Conservation (phyloP, 225 moss, liverwort and hornwort genomes). For the Anthoceros angustus region DNA sequence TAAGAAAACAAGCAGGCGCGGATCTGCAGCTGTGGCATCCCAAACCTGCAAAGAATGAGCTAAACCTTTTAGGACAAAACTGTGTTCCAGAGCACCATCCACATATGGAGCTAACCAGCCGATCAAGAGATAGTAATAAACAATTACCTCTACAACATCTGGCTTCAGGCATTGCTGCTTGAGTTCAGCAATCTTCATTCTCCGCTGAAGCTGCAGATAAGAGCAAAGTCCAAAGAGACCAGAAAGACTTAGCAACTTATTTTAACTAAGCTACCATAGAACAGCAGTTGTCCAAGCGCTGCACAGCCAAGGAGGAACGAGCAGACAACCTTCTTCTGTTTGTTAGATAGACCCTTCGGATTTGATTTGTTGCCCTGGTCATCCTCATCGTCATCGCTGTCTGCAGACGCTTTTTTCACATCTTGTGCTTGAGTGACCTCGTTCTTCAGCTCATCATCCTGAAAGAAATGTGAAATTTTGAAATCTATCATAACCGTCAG, state of each 20-base stretch:
- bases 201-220: constrained; percentile 58
- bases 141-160: constrained; percentile 87
- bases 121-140: not conserved
- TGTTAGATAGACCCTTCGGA: constrained; percentile 81
- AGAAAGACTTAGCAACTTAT: not conserved
- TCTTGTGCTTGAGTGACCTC: constrained; percentile 37
- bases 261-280: not conserved
- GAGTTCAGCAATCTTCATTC: constrained; percentile 99
- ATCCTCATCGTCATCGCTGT: constrained; percentile 67
- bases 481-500: not conserved
- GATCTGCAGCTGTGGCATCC: constrained; percentile 99
- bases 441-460: constrained; percentile 40
- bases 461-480: not conserved
- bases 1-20: constrained; percentile 83
- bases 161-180: constrained; percentile 98
- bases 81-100: not conserved
- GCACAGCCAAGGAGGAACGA: not conserved
- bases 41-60: constrained; percentile 43
- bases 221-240: not conserved
- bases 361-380: constrained; percentile 54
- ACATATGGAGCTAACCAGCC: not conserved
- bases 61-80: not conserved
- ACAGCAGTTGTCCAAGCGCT: not conserved
- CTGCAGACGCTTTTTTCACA: constrained; percentile 55
- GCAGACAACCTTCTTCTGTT: constrained; percentile 71